phyloP scores from a whole-genome alignment of 2,329 filamentous ascomycete genomes.

The Tolypocladium paradoxum region DNA sequence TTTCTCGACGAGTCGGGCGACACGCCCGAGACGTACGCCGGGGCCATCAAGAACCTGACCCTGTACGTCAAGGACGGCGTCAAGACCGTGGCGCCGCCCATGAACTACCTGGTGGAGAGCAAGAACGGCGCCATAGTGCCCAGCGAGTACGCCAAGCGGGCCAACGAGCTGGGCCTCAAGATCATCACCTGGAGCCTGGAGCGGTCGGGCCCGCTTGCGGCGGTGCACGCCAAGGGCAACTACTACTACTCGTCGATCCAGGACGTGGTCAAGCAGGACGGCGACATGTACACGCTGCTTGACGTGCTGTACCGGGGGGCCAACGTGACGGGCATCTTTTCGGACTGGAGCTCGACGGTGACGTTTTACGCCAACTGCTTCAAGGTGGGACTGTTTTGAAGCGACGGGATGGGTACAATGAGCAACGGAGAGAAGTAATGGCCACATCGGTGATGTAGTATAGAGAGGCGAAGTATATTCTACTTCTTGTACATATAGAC shows the following conservation, averaged over 20 bases:
- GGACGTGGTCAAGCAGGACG: conserved; percentile 47
- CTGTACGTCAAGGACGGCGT: conserved; percentile 47
- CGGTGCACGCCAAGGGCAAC: conserved; percentile 31
- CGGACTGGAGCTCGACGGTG: conserved; percentile 58
- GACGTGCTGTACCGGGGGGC: conserved; percentile 53
- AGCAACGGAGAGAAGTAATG: neutral
- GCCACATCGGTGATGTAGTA: no score
- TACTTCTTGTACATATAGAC: neutral
- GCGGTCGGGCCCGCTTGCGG: conserved; percentile 48
- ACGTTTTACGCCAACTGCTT: conserved; percentile 67
- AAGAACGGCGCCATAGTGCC: conserved; percentile 46
- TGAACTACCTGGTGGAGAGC: conserved; percentile 49
- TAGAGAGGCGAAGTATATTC: neutral
- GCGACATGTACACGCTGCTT: conserved; percentile 55
- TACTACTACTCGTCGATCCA: conserved; percentile 48
- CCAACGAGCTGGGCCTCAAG: conserved; percentile 49
- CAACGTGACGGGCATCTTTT: conserved; percentile 51
- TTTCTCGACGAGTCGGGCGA: conserved; percentile 55
- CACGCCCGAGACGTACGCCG: conserved; percentile 34
- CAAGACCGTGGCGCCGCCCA: conserved; percentile 50
- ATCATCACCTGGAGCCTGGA: conserved; percentile 62
- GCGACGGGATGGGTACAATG: neutral
- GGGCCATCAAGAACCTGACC: conserved; percentile 46
- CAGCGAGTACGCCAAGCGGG: conserved; percentile 49
- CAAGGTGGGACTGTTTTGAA: conserved; percentile 14